phyloP scores from a whole-genome alignment of 2,329 filamentous ascomycete species.

The Ophiocordyceps unilateralis region DNA sequence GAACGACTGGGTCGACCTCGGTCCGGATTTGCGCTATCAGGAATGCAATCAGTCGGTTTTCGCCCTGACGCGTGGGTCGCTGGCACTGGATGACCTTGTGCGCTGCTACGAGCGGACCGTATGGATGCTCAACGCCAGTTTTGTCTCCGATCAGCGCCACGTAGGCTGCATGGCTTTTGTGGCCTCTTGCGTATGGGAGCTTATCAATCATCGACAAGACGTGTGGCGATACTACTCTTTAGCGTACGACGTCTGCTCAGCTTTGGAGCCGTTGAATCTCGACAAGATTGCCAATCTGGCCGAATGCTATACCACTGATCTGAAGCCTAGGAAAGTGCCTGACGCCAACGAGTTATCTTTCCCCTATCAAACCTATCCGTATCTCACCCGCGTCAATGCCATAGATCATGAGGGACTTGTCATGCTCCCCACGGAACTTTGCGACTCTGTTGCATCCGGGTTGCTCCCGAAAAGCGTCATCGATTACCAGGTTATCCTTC shows the following conservation, averaged over 20 bases:
- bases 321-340: background rate
- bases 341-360: background rate
- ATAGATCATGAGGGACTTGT: background rate
- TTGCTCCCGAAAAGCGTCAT: background rate
- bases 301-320: background rate
- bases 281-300: background rate
- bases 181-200: background rate
- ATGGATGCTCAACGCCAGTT: background rate
- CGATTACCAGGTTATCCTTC: background rate
- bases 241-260: background rate
- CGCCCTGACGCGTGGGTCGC: background rate
- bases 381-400: background rate
- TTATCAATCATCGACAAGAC: background rate
- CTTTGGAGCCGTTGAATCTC: background rate
- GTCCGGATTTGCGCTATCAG: background rate
- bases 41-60: background rate
- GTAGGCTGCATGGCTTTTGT: background rate
- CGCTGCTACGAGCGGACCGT: background rate
- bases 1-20: conserved; percentile 1
- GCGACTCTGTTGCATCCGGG: background rate
- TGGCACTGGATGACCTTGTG: background rate
- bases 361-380: background rate
- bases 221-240: background rate
- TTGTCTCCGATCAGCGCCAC: background rate
- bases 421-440: background rate